A percentile compares a stretch with the other conserved stretches of the same genome.
These are phyloP conservation scores for Lentinula guzmanii DNA, from an alignment of 768 basidiomycete genomes.

Conservation along the genomic window DNA sequence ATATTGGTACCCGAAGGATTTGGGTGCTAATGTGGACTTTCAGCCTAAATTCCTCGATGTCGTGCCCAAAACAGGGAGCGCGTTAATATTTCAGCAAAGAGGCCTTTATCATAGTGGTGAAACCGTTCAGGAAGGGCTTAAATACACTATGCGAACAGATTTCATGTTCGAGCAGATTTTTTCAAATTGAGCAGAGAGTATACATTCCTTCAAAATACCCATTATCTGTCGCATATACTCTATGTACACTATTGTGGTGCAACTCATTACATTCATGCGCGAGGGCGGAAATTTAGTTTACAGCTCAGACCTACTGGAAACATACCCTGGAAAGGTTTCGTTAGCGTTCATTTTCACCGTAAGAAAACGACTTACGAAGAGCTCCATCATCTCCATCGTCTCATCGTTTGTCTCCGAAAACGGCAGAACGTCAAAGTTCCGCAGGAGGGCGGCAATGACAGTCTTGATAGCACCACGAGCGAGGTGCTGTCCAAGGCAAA, in stretches of 20 bases:
- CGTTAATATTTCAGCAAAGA: constrained; percentile 36
- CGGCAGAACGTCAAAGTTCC: constrained; percentile 65
- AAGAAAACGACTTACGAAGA: constrained; percentile 52
- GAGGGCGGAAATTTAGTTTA: constrained; percentile 60
- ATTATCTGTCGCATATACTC: not conserved
- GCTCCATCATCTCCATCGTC: constrained; percentile 76
- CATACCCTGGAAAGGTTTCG: constrained; percentile 42
- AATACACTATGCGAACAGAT: constrained; percentile 35
- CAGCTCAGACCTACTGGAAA: constrained; percentile 75
- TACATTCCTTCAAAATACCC: not conserved
- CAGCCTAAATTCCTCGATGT: constrained; percentile 28
- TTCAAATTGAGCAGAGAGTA: not conserved
- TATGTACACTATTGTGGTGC: too few relatives aligned
- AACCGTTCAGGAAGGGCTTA: constrained; percentile 27
- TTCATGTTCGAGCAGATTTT: constrained; percentile 29
- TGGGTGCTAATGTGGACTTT: not conserved
- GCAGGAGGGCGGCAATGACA: constrained; percentile 48
- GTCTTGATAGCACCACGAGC: constrained; percentile 65
- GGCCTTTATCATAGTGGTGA: constrained; percentile 36
- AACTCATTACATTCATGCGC: constrained; percentile 10
- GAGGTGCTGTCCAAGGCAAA: constrained; percentile 74
- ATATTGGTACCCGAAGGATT: constrained; percentile 6
- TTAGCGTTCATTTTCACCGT: not conserved
- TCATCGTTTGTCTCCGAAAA: constrained; percentile 63
- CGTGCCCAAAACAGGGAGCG: constrained; percentile 33